Evolutionary conservation across 331 rosid species (phyloP), one percentile per base, ranked within the genome.

Genomic region (Stylosanthes scabra): DNA sequence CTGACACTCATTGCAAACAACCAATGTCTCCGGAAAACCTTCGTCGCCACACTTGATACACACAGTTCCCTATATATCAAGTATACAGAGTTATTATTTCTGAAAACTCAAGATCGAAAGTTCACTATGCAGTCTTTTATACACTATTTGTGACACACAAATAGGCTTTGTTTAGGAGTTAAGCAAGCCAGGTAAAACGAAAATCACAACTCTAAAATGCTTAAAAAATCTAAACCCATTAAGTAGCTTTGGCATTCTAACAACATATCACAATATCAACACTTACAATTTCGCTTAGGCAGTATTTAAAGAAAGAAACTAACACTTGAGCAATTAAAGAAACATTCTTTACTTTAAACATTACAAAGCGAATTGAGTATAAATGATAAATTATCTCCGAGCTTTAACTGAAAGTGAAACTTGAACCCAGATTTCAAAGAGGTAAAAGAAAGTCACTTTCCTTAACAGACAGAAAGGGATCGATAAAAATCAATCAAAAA

Each of bases 41-140:
- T 7, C 56, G 44, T 79, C 81, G 8, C 97, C 92, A 74, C 98
- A 86, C 5, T 46, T 45, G 78, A 79, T 83, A 83, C 97, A 93
- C 71, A 81, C 80, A 60, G 80, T 51, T 52, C 70, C 89, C 93
- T 93, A 78, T 78, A 78, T 78, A 79, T 59, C 59, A 76, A 42
- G 60, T n/a, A 56, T 14, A 42, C 7, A 57, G 1, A 62, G 27
- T 39, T 20, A 31, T 3, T 31, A 54, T 14, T 59, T 27, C 40
- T 71, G 67, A 52, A 20, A 45, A 71, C 59, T 57, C 12, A 55
- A 57, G n/a, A 57, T 8, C 28, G 37, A 14, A n/a, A 45, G 40
- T 37, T 15, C 45, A 70, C 45, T 45, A 70, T 16, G 52, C 16
- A 34, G 41, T 41, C 66, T 14, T 54, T 9, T 14, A 63, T 6